Base-by-base conservation (phyloP, 768 basidiomycete genomes). In the Serpula lacrymans region DNA sequence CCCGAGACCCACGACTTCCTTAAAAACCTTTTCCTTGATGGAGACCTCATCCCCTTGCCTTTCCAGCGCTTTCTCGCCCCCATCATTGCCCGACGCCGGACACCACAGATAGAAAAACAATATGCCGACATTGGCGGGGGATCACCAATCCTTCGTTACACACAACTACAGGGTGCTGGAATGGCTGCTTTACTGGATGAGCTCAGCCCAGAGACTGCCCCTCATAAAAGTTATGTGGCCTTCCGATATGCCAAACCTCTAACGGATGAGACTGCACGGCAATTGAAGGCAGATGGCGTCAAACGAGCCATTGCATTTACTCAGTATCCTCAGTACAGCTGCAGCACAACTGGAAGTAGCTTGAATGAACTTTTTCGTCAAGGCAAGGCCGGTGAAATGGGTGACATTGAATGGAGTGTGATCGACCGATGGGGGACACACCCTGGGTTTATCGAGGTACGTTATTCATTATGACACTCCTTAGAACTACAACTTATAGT, bases 371-470 rank as follows among this genome's bases (percentile, higher is more conserved):
- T 99, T 20, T 94, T 78, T 54, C 69, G 85, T 58, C 68, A 64
- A 53, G 77, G 78, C 37, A 78, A 72, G 53, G 65, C 69, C 26
- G 84, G 82, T 21, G 82, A 77, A 39, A 64, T 72, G 49, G 84
- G 74, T 36, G 70, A 71, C 51, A 75, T 99, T 17, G 78, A 91
- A 54, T 99, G 96, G 96, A 95, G 89, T 58, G 93, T 98, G 5
- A 87, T 99, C 56, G 96, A 99, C 67, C 78, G 96, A 20, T 99
- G 96, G 96, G 93, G 92, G 7, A 91, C 90, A 8, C 89, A 99
- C 60, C 74, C 85, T 5, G 96, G 96, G 4, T 88, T 98, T 54
- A 77, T 99, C 45, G 91, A 98, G 74, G 95, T 92, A 56, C 36
- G 77, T 61, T 14, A n/a, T 30, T 36, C 6, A 32, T 10, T 9